These are phyloP conservation scores for Psilocybe subaeruginosa DNA, from an alignment of 768 basidiomycete species.

Conservation along the genomic window DNA sequence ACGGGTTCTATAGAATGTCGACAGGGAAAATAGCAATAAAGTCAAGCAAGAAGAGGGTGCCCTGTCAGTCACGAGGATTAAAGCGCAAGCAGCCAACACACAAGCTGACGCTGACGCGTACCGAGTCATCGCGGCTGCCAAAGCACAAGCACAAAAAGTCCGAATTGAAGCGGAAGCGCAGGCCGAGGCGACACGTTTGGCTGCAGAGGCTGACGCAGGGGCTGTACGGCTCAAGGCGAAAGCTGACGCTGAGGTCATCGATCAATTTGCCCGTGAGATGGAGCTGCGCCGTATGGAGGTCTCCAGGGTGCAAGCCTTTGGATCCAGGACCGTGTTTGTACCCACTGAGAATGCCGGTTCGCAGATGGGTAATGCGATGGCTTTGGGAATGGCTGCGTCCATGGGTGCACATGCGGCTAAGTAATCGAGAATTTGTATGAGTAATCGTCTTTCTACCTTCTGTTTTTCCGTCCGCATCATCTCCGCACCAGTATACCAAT, in stretches of 20 bases:
- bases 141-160: conserved; percentile 68
- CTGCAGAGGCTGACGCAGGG: conserved; percentile 75
- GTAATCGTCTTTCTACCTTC: background rate
- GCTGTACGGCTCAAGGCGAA: conserved; percentile 65
- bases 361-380: conserved; percentile 64
- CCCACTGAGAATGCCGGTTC: conserved; percentile 62
- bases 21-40: conserved; percentile 86
- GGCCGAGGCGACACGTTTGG: conserved; percentile 76
- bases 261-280: conserved; percentile 80
- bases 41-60: conserved; percentile 86
- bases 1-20: conserved; percentile 60
- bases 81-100: conserved; percentile 64
- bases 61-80: conserved; percentile 76
- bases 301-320: conserved; percentile 63
- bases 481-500: background rate
- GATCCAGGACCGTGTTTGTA: conserved; percentile 69
- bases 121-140: conserved; percentile 70
- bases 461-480: background rate
- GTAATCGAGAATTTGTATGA: background rate
- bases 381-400: conserved; percentile 70
- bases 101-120: conserved; percentile 81
- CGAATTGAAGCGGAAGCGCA: conserved; percentile 80
- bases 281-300: conserved; percentile 70
- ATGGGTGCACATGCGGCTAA: conserved; percentile 45
- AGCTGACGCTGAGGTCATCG: conserved; percentile 63